phyloP scores from a whole-genome alignment of 805 yeast species.

The Kregervanrija delftensis region DNA sequence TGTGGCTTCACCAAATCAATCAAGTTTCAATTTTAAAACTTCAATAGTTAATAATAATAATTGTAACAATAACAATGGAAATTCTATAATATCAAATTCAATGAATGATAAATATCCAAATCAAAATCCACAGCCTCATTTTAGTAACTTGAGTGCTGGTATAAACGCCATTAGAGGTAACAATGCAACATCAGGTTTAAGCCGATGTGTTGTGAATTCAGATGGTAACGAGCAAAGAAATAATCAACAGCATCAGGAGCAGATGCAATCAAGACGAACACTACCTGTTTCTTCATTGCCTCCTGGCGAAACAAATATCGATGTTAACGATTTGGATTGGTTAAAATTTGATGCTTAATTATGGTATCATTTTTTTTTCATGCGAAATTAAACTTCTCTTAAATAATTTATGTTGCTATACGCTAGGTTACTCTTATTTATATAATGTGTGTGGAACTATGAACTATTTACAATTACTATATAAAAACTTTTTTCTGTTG shows the following conservation, averaged over 20 bases:
- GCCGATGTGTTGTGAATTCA: slow-evolving; percentile 4
- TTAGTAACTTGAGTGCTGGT: slow-evolving; percentile 15
- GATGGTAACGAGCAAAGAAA: background rate
- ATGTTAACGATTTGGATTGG: slow-evolving; percentile 28
- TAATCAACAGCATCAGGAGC: too few species aligned
- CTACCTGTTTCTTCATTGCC: background rate
- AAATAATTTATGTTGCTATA: too few species aligned
- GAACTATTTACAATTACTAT: background rate
- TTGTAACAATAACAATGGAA: background rate
- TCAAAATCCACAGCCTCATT: slow-evolving; percentile 6
- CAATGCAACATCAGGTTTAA: slow-evolving; percentile 4
- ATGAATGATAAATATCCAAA: background rate
- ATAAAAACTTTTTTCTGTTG: background rate
- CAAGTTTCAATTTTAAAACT: background rate
- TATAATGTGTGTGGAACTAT: background rate
- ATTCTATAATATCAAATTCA: background rate
- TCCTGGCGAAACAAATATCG: slow-evolving; percentile 1
- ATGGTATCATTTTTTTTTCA: background rate
- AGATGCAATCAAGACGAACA: too few species aligned
- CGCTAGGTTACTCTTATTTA: too few species aligned
- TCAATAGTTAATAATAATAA: background rate
- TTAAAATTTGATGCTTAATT: slow-evolving; percentile 27
- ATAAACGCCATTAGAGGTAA: slow-evolving; percentile 13
- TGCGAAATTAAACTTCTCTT: too few species aligned
- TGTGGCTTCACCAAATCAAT: background rate